Base-by-base conservation (phyloP, 352 stramenopile species). In the Globisporangium abappressorium region DNA sequence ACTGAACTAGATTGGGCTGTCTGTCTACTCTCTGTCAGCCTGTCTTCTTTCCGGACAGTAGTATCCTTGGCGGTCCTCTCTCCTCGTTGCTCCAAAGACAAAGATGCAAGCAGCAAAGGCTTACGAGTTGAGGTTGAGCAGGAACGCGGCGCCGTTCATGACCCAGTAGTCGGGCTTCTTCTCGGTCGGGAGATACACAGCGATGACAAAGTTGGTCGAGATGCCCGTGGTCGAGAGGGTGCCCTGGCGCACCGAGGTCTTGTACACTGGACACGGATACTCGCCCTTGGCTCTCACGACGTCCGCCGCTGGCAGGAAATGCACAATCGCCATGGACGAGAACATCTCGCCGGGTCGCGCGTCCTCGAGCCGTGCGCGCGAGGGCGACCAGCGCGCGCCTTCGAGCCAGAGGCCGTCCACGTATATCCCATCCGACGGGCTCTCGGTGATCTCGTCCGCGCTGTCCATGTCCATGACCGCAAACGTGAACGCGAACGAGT, bases 241-340 rank as follows among this genome's bases (percentile, higher is more conserved):
- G 30, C 93, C 93, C 55, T 98, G 93, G 8, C 95, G 79, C 57
- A 95, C 91, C 3, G 88, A 94, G 15, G 95, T 98, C 80, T 98
- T 98, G 84, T 98, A 98, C 18, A 98, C 87, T 8, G 95, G 94
- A 64, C 93, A 98, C 34, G 85, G 79, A 55, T 98, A 98, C 67
- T 94, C 87, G 7, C 70, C 64, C 46, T 77, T 70, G 26, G 78
- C 64, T 2, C 83, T 83, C 68, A 81, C 74, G 60, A 96, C 83
- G 58, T 94, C 92, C 26, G 90, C 80, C 12, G 85, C 85, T 1
- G 94, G 94, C 24, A 96, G 64, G 69, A 98, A 97, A 69, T 98
- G 94, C 4, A 98, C 82, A 7, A 97, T 70, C 5, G 85, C 82
- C 84, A 98, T 90, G 64, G 89, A 70, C 30, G 85, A 85, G 68